Base-by-base conservation (phyloP, 257 asterid genomes). In the Gentiana dahurica region DNA sequence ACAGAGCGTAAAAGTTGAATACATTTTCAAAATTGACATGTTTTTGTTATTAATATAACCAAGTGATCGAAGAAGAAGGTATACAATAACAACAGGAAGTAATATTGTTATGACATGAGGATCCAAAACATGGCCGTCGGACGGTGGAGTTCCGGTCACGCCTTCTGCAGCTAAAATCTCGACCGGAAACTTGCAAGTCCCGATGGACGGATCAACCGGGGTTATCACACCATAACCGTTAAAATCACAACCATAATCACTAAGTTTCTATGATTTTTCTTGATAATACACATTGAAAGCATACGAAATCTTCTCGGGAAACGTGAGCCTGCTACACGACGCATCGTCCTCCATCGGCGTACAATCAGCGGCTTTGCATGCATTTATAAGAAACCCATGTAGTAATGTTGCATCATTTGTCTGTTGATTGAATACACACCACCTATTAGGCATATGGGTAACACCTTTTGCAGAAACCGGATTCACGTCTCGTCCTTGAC, bases 141-240 rank as follows among this genome's bases (percentile, higher is more conserved):
- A 24, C 0, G 24, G 24, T 24, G 24, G 24, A 24, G 24, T 24
- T 24, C 24, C 24, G 24, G 24, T 24, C 24, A 24, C 24, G 24
- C 24, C 24, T 2, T 70, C 82, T 2, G 38, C 61, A n/a, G 71
- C 72, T 51, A 77, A 62, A 36, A 87, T 33, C 15, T 71, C 86
- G 12, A 87, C 44, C 2, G 95, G 93, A 45, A 85, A 87, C 6
- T 46, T 8, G 34, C 96, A 87, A 1, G 38, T 12, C 1, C 3
- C 12, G 0, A 65, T 64, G 0, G 90, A 71, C 0, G 79, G 79
- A 44, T 85, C 79, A 4, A 1, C 32, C 5, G 60, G 57, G 1
- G 65, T 79, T 1, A 85, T 46, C 49, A 10, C 12, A 0, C 84
- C 86, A 35, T 76, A 36, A 1, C 96, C 96, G 1, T 71, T 73